Base-by-base conservation (phyloP, 345 rosid species). In the Microcos paniculata region DNA sequence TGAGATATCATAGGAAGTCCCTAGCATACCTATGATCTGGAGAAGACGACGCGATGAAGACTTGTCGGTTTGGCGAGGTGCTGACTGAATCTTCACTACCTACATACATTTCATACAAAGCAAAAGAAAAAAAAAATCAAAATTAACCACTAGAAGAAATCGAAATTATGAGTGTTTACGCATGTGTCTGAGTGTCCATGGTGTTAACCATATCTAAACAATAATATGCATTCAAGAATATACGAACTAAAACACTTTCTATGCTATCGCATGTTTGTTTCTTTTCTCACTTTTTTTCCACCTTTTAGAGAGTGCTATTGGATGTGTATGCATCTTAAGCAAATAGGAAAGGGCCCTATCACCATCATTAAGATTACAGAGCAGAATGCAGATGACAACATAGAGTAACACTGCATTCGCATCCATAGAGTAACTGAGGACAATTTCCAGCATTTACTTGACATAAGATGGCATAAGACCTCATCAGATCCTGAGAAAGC, bases 11-110 rank as follows among this genome's bases (percentile, higher is more conserved):
- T 12, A 69, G 49, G 43, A 69, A 58, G 49, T 69, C 14, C 48
- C 70, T 65, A 78, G 70, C 90, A 74, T 88, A 96, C 99, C 98
- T 76, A 90, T 88, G 83, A 96, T 92, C 84, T 89, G 96, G 64
- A 96, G 90, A 82, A 92, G 94, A 56, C 95, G 88, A 31, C 48
- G 87, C 53, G 94, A 89, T 40, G 96, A 85, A 79, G 75, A 77
- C 84, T 90, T 93, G 51, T 90, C 85, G 71, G 84, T 78, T 23
- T 85, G 88, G 77, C 92, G 90, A 63, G 87, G 87, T 66, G 81
- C 80, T 46, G 91, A 73, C 75, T 87, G 99, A 80, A 74, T 80
- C 85, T 93, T 93, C 58, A 57, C 81, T 70, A 70, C 91, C 99
- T 96, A 77, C 40, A 62, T 2, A 62, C 33, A 80, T 73, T 80